A percentile compares a stretch with the other conserved stretches of the same genome.
These are phyloP conservation scores for Perkinsus marinus DNA, from an alignment of 169 alveolate species.

Conservation along the genomic window DNA sequence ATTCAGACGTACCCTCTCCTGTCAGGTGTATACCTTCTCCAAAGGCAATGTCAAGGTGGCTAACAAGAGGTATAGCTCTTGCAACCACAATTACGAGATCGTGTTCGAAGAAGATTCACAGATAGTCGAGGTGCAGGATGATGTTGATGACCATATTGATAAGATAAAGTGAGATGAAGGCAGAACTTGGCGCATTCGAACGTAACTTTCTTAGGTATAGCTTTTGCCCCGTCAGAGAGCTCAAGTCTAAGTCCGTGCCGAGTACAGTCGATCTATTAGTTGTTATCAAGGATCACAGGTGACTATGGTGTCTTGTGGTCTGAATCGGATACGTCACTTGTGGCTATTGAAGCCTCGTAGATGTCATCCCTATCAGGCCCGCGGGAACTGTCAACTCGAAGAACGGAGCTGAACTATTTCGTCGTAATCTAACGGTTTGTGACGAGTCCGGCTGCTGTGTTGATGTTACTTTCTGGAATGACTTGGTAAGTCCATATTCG, in stretches of 20 bases:
- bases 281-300: background rate
- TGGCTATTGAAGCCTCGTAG: background rate
- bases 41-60: background rate
- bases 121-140: background rate
- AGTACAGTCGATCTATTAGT: background rate
- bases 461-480: background rate
- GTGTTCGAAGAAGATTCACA: background rate
- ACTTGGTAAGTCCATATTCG: background rate
- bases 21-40: background rate
- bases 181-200: background rate
- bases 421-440: background rate
- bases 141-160: background rate
- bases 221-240: background rate
- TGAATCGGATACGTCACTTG: too few relatives aligned
- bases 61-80: background rate
- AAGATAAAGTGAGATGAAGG: background rate
- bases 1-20: background rate
- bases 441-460: background rate
- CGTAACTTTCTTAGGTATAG: background rate
- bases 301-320: background rate
- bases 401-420: background rate
- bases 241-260: background rate
- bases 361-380: background rate
- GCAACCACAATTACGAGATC: background rate
- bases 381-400: background rate